These are phyloP conservation scores for Quillaja saponaria DNA, from an alignment of 306 rosid species.

Conservation along the genomic window DNA sequence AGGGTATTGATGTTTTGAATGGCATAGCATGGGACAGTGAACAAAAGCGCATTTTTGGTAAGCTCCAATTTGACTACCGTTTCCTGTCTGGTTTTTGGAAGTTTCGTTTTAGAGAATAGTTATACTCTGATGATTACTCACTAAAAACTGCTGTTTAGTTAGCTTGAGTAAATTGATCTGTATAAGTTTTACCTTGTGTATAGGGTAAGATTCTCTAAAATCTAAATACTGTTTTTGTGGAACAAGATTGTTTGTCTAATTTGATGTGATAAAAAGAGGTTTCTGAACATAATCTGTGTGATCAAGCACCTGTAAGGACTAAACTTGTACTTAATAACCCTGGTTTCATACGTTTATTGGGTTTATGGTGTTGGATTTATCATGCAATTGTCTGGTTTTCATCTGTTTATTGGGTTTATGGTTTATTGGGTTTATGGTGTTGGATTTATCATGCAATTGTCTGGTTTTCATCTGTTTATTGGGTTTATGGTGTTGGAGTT, in stretches of 20 bases:
- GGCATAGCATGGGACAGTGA: slow-evolving; percentile 92
- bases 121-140: neutral
- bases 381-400: neutral
- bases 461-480: no score
- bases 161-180: neutral
- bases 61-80: slow-evolving; percentile 20
- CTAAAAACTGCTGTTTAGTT: neutral
- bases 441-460: neutral
- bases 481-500: neutral
- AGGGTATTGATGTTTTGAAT: slow-evolving; percentile 73
- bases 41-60: slow-evolving; percentile 67
- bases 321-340: neutral
- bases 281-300: neutral
- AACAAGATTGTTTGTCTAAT: neutral
- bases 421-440: neutral
- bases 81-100: neutral
- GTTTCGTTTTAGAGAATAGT: no score
- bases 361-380: neutral
- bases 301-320: neutral
- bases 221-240: neutral
- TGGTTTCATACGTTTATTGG: neutral
- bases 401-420: neutral
- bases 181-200: no score
- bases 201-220: neutral
- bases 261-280: neutral